These are phyloP conservation scores for Neocucurbitaria cava DNA, from an alignment of 2,329 filamentous ascomycete species.

Conservation along the genomic window DNA sequence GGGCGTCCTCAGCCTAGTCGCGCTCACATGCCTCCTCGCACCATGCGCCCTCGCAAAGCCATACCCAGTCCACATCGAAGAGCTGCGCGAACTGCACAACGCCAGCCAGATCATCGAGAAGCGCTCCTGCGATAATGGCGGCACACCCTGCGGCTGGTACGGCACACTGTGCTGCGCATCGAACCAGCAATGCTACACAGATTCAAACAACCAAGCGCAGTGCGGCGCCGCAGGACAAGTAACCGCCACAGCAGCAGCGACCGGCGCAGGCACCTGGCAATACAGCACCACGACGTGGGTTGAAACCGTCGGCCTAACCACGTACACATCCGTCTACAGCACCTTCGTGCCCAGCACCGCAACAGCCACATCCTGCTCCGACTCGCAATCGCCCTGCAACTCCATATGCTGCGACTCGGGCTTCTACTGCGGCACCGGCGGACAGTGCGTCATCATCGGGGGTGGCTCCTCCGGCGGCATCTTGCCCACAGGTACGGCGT, in stretches of 20 bases:
- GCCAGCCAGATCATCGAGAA: constrained; percentile 32
- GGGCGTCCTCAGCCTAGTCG: constrained; percentile 64
- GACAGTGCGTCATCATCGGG: constrained; percentile 64
- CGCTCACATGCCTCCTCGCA: constrained; percentile 54
- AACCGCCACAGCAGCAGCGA: constrained; percentile 22
- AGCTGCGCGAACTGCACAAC: constrained; percentile 38
- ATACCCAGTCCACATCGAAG: constrained; percentile 37
- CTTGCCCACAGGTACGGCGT: constrained; percentile 46
- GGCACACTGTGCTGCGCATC: constrained; percentile 45
- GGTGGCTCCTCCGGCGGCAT: constrained; percentile 57
- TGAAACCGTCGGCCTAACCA: constrained; percentile 60
- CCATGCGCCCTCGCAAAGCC: constrained; percentile 59
- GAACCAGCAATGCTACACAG: constrained; percentile 40
- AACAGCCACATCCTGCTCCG: constrained; percentile 54
- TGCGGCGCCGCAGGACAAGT: constrained; percentile 30
- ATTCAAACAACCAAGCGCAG: constrained; percentile 45
- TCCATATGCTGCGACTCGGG: constrained; percentile 72
- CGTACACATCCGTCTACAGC: constrained; percentile 63
- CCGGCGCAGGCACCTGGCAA: constrained; percentile 62
- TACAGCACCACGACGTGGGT: constrained; percentile 65
- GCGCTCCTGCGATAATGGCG: constrained; percentile 25
- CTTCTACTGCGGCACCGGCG: constrained; percentile 67
- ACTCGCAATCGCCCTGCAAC: constrained; percentile 68
- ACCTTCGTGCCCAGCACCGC: constrained; percentile 28
- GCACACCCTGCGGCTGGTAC: constrained; percentile 41